Evolutionary conservation across 768 basidiomycete genomes (phyloP).

Genomic region (Rhodosporidiobolus sp.): DNA sequence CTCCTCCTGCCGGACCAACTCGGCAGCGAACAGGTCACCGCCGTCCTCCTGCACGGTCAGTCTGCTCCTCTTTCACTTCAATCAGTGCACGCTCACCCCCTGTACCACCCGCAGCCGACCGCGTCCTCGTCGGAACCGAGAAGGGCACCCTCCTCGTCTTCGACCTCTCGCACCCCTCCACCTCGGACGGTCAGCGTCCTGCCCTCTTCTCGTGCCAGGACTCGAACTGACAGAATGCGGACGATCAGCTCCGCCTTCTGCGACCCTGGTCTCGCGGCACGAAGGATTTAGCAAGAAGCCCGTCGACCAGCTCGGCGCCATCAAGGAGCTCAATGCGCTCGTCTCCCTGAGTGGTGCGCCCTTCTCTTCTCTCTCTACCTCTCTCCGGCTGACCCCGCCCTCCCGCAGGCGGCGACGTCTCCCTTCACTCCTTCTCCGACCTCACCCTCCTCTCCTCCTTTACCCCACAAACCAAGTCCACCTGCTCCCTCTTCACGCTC

Average conservation of each 20-base stretch:
- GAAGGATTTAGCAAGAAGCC: conserved; percentile 51
- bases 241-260: conserved; percentile 16
- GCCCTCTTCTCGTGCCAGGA: not conserved
- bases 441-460: conserved; percentile 62
- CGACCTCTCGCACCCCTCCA: conserved; percentile 20
- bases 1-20: conserved; percentile 20
- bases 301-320: conserved; percentile 82
- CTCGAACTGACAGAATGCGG: not conserved
- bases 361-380: not conserved
- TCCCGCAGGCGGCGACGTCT: conserved; percentile 64
- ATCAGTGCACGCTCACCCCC: not conserved
- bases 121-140: conserved; percentile 35
- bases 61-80: not conserved
- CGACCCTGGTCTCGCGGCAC: conserved; percentile 24
- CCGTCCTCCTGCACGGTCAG: conserved; percentile 27
- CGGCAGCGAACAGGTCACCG: conserved; percentile 18
- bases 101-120: conserved; percentile 19
- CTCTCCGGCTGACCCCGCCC: not conserved
- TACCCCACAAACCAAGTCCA: conserved; percentile 62
- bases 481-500: conserved; percentile 75
- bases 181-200: not conserved
- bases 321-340: conserved; percentile 81
- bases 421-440: conserved; percentile 71
- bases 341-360: conserved; percentile 74
- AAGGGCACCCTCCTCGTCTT: conserved; percentile 32